Conservation (phyloP, 1,284 basidiomycete species). For the Xanthoconium separans region DNA sequence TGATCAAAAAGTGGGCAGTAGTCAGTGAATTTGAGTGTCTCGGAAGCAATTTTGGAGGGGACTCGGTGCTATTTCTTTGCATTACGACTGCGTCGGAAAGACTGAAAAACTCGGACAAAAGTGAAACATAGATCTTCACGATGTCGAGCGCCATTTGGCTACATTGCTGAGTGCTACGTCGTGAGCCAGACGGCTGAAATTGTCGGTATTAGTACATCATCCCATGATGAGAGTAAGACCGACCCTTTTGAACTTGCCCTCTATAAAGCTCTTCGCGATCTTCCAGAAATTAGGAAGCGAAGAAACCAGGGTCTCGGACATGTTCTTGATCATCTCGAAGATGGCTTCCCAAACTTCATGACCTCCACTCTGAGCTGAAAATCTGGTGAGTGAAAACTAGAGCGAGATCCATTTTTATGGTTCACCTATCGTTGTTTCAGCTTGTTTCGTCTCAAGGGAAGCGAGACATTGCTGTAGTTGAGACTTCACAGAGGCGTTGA, state of each 20-base stretch:
- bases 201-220: background rate
- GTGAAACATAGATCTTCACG: constrained; percentile 83
- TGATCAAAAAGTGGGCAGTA: constrained; percentile 78
- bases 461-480: constrained; percentile 59
- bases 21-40: constrained; percentile 78
- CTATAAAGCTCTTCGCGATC: constrained; percentile 87
- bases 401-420: background rate
- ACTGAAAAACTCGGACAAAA: constrained; percentile 88
- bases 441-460: constrained; percentile 62
- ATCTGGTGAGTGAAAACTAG: background rate
- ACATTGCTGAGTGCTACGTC: constrained; percentile 82
- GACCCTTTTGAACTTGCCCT: constrained; percentile 88
- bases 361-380: constrained; percentile 53
- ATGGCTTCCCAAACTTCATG: constrained; percentile 84
- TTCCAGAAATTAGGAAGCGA: constrained; percentile 93
- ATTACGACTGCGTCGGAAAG: constrained; percentile 76
- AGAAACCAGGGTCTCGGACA: constrained; percentile 68
- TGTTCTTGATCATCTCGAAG: constrained; percentile 66
- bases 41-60: constrained; percentile 66
- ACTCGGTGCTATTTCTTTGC: constrained; percentile 32
- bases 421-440: constrained; percentile 65
- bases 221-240: constrained; percentile 11
- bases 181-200: constrained; percentile 36
- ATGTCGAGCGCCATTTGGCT: constrained; percentile 91
- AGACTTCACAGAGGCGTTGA: constrained; percentile 45